phyloP scores from a whole-genome alignment of 2,329 filamentous ascomycete genomes.

The Bretziella fagacearum region DNA sequence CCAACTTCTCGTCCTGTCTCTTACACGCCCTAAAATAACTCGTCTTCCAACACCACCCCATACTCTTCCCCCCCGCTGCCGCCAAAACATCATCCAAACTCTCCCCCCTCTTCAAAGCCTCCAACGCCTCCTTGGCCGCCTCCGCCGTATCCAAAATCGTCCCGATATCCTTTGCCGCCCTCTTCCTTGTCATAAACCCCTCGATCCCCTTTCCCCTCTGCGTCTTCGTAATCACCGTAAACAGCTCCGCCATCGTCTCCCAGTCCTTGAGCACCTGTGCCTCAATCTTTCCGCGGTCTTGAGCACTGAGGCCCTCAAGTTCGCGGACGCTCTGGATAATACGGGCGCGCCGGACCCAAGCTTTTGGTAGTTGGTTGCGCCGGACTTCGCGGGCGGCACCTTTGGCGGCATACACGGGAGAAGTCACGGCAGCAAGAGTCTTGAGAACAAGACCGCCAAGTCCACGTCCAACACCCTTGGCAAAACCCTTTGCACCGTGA shows the following conservation, averaged over 20 bases:
- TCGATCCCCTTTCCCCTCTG: conserved; percentile 18
- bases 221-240: conserved; percentile 23
- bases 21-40: conserved; percentile 7
- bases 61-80: background rate
- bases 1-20: conserved; percentile 11
- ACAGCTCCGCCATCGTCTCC: conserved; percentile 26
- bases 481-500: conserved; percentile 29
- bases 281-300: conserved; percentile 20
- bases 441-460: conserved; percentile 48
- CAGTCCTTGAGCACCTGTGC: conserved; percentile 26
- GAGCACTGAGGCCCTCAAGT: conserved; percentile 20
- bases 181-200: conserved; percentile 21
- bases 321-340: conserved; percentile 42
- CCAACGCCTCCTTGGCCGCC: conserved; percentile 29
- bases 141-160: conserved; percentile 33
- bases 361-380: conserved; percentile 34
- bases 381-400: conserved; percentile 44
- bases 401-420: conserved; percentile 45
- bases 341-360: conserved; percentile 37
- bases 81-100: conserved; percentile 18
- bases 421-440: conserved; percentile 42
- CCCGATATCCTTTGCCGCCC: conserved; percentile 21
- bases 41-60: conserved; percentile 12
- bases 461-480: conserved; percentile 44
- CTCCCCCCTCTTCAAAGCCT: conserved; percentile 30